phyloP scores from a whole-genome alignment of 2,329 filamentous ascomycete genomes.

The Trichoderma cornu-damae region DNA sequence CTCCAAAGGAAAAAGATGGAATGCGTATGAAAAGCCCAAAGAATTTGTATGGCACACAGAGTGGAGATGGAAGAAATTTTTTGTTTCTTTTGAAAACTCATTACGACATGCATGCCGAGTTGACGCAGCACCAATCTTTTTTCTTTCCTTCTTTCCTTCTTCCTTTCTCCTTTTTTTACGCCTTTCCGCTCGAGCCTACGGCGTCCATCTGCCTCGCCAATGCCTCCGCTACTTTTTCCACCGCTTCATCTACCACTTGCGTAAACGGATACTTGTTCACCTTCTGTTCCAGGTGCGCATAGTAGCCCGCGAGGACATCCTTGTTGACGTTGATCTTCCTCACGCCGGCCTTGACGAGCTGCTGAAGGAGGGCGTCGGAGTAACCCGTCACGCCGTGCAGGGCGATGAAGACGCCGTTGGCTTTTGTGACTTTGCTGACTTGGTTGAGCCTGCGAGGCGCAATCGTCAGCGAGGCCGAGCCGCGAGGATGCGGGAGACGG shows the following conservation, averaged over 20 bases:
- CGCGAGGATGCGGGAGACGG: neutral
- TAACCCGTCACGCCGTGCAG: conserved; percentile 49
- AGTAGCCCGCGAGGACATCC: conserved; percentile 37
- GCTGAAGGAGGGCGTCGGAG: conserved; percentile 36
- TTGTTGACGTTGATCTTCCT: conserved; percentile 48
- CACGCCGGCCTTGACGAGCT: conserved; percentile 42
- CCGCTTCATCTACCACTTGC: conserved; percentile 37
- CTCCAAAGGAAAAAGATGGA: too few species aligned
- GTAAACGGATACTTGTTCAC: conserved; percentile 28
- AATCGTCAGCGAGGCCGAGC: conserved; percentile 22
- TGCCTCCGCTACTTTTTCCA: conserved; percentile 25
- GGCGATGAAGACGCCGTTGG: conserved; percentile 28
- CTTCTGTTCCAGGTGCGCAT: conserved; percentile 34
- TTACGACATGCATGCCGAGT: too few species aligned
- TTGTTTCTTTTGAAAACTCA: neutral
- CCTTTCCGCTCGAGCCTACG: conserved; percentile 11
- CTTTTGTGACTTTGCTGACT: conserved; percentile 6
- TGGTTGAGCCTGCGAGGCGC: neutral
- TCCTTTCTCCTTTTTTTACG: neutral
- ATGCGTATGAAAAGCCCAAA: too few species aligned
- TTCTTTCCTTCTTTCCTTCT: too few species aligned
- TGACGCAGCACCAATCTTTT: too few species aligned
- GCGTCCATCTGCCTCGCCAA: conserved; percentile 14
- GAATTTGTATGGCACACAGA: neutral
- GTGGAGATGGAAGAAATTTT: neutral